A percentile compares a stretch with the other conserved stretches of the same genome.
phyloP scores from a whole-genome alignment of 129 eudicot genomes.

The Kitagawia praeruptora region DNA sequence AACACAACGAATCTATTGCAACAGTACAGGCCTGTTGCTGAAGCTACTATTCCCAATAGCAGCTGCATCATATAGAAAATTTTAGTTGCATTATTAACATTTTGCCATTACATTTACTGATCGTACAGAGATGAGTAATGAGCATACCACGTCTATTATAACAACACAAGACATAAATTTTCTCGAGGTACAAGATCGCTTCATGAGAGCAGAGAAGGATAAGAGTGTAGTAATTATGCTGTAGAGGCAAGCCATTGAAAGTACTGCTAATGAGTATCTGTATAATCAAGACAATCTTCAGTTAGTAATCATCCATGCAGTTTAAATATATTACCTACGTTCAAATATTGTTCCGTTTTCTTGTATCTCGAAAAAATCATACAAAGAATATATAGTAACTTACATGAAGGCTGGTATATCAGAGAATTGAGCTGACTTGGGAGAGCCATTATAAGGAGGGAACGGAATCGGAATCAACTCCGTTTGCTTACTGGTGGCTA shows the following conservation, averaged over 20 bases:
- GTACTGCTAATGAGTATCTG: not conserved
- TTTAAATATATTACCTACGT: no score
- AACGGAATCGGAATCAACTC: not conserved
- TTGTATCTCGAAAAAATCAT: no score
- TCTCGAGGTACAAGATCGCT: not conserved
- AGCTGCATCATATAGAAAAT: not conserved
- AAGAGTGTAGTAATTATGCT: not conserved
- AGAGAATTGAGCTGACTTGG: not conserved
- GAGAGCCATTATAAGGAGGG: not conserved
- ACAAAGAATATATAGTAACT: not conserved
- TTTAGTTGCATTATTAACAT: not conserved
- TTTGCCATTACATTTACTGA: no score
- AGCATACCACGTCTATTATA: not conserved
- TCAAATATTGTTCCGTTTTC: no score
- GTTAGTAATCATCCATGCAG: not conserved
- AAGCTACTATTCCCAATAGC: constrained; percentile 11
- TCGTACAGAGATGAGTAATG: not conserved
- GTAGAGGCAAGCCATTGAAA: not conserved
- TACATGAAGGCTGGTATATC: not conserved
- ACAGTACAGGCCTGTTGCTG: no score
- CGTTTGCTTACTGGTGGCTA: not conserved
- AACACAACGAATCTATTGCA: no score
- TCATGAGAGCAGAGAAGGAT: not conserved
- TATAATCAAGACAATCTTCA: not conserved
- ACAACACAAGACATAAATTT: not conserved